phyloP scores from a whole-genome alignment of 257 asterid species.

The Jacaranda copaia region DNA sequence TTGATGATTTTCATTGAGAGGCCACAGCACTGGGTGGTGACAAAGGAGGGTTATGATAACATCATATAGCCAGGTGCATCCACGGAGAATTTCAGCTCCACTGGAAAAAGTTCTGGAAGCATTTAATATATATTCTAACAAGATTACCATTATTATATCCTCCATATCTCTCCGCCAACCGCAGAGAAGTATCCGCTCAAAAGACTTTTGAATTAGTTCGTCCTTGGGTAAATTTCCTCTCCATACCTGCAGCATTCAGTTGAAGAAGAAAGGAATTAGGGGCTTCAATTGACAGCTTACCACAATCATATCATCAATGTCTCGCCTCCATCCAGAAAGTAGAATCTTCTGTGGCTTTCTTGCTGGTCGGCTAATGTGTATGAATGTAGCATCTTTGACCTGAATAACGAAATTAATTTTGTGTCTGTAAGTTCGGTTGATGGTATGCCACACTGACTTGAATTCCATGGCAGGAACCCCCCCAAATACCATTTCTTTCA shows the following conservation, averaged over 20 bases:
- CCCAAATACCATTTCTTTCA: slow-evolving; percentile 54
- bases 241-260: slow-evolving; percentile 81
- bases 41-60: slow-evolving; percentile 38
- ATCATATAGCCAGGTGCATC: slow-evolving; percentile 36
- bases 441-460: slow-evolving; percentile 59
- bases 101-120: slow-evolving; percentile 47
- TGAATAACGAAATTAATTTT: slow-evolving; percentile 87
- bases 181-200: slow-evolving; percentile 88
- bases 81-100: slow-evolving; percentile 42
- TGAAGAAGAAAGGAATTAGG: slow-evolving; percentile 80
- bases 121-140: slow-evolving; percentile 47
- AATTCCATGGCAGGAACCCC: slow-evolving; percentile 54
- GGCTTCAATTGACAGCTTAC: slow-evolving; percentile 71
- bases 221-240: slow-evolving; percentile 78
- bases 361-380: slow-evolving; percentile 73
- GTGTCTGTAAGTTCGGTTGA: slow-evolving; percentile 65
- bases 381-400: slow-evolving; percentile 84
- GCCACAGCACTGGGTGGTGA: slow-evolving; percentile 31
- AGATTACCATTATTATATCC: slow-evolving; percentile 88
- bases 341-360: slow-evolving; percentile 94
- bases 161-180: slow-evolving; percentile 98
- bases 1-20: slow-evolving; percentile 40
- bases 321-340: slow-evolving; percentile 97
- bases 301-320: slow-evolving; percentile 98
- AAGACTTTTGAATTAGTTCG: slow-evolving; percentile 61